Base-by-base conservation (phyloP, 805 yeast genomes). In the Yarrowia bubula region DNA sequence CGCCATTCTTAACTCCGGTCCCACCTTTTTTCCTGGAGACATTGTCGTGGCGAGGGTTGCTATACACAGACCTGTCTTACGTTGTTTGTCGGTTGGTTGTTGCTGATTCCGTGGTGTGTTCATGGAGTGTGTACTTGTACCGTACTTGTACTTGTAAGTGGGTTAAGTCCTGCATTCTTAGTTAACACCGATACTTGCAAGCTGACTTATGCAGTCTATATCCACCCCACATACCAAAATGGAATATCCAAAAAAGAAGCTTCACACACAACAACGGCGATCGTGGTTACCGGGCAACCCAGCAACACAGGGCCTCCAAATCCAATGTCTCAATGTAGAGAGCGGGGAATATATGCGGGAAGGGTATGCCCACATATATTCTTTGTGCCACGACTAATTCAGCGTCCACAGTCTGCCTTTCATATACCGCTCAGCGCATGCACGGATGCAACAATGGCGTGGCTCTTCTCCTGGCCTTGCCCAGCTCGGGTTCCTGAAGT, bases 1-100 rank as follows among this genome's bases (percentile, higher is more conserved):
- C 57, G 57, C 57, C 57, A 50, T 50, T 17, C 35, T 50, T 35
- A 50, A 50, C 57, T 17, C 57, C 57, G 57, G 42, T 35, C 18
- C 33, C 57, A 35, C 10, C 41, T 50, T 35, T 35, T 47, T 33
- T 28, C 33, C 17, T 35, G 17, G 42, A n/a, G 39, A 8, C 14
- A 38, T 46, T 15, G 22, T 47, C 53, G 53, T 32, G 51, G 38
- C 5, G 37, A 31, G 37, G 14, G 8, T n/a, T 28, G 48, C 18
- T 31, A 14, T 47, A 22, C 8, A 33, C n/a, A 33, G 11, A 22
- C 9, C 15, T 32, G 53, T 47, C 53, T 47, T 11, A 17, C 9
- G 28, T 32, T 47, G 53, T 46, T 8, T 32, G 37, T 7, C 13
- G n/a, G 22, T 17, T 41, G 15, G 15, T 47, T 18, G 39, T 17